Evolutionary conservation across 129 eudicot species (phyloP), one percentile per base, ranked within the genome.

Genomic region (Artemisia tridentata): DNA sequence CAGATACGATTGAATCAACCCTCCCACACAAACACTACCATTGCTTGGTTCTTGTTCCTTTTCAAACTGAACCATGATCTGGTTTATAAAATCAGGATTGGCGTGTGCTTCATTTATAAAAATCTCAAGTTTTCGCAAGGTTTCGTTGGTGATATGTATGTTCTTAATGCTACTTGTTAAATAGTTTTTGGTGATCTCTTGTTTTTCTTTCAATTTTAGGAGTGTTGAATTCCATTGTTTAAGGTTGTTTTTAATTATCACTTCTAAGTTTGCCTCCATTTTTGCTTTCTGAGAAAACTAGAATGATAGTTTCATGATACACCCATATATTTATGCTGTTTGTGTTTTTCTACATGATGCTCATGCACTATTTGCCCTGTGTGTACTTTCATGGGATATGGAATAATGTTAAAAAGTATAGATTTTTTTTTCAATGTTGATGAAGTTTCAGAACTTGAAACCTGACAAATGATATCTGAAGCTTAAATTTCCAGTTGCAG

Each of bases 181-280:
- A 72, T 68, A 54, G 41, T 57, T 38, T 31, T 21, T 34, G 41
- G 34, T 79, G 69, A 14, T 57, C 17, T 72, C 69, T 49, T 58
- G 69, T 48, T 78, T 53, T 49, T 79, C 53, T 79, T 79, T 79
- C 57, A 72, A 25, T 47, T 72, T 57, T 57, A n/a, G 53, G 48
- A 38, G 20, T 58, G 52, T 72, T 13, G 3, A 45, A 23, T 79
- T 72, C 68, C 74, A 56, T 29, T 49, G 52, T 25, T 54, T 46
- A 3, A 55, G 7, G 58, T 72, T 58, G 31, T 19, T 58, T 57
- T 49, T 34, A 34, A 34, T 25, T 23, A 79, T 11, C 27, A 19
- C 18, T 59, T 66, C 61, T 4, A 72, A 29, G 13, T 19, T 9
- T 19, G 58, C 8, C 51, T 72, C 82, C 82, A 58, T 79, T 58